Evolutionary conservation across 805 yeast species (phyloP).

Genomic region (Wickerhamomyces rabaulensis): DNA sequence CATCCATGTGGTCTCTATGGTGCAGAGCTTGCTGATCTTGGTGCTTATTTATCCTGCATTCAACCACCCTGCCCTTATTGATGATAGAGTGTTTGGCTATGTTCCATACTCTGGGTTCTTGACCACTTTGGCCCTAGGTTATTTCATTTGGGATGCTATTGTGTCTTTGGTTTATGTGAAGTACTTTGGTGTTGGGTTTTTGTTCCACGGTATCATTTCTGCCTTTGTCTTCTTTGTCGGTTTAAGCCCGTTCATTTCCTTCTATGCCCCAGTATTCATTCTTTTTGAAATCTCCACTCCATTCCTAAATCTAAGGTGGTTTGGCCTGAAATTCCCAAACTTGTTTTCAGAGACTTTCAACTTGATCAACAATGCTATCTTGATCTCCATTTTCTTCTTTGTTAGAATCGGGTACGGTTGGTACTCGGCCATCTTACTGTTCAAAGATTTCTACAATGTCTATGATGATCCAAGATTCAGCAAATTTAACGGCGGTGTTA

Average conservation of each 20-base stretch:
- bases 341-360: constrained; percentile 46
- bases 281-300: constrained; percentile 82
- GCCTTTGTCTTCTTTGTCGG: constrained; percentile 59
- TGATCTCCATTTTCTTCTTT: constrained; percentile 59
- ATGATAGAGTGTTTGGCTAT: constrained; percentile 45
- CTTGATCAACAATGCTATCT: constrained; percentile 57
- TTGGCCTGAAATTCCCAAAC: constrained; percentile 63
- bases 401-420: constrained; percentile 77
- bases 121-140: constrained; percentile 62
- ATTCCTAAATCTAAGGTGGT: constrained; percentile 83
- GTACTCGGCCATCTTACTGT: constrained; percentile 49
- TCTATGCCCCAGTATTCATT: constrained; percentile 69
- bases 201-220: constrained; percentile 75
- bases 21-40: constrained; percentile 70
- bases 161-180: constrained; percentile 53
- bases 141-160: constrained; percentile 78
- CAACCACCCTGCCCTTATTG: constrained; percentile 39
- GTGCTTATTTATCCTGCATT: constrained; percentile 56
- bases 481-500: constrained; percentile 28
- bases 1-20: constrained; percentile 81
- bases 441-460: constrained; percentile 35
- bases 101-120: constrained; percentile 69
- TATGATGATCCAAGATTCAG: constrained; percentile 39
- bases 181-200: constrained; percentile 67
- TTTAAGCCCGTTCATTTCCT: constrained; percentile 61